Evolutionary conservation across 805 yeast genomes (phyloP), one percentile per base, ranked within the genome.

Genomic region (Sungouiozyma ichnusensis): DNA sequence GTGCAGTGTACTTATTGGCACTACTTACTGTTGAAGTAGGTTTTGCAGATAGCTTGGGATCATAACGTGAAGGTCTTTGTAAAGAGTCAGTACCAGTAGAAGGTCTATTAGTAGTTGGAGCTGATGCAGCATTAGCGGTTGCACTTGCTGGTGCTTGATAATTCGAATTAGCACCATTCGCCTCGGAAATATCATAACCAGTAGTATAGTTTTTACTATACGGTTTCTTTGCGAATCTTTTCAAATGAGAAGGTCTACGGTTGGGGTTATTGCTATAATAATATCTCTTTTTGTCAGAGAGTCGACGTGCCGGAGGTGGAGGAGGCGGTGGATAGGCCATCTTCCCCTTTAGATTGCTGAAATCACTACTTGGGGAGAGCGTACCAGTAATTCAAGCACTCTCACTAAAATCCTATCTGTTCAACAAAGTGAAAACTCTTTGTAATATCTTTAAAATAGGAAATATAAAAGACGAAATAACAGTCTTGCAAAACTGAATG

Each of bases 261-360:
- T 48, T 49, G 17, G 60, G 52, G 39, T 48, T 55, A 39, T 51
- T 53, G 8, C 52, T 48, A 36, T 58, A 60, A 39, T 58, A 57
- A 41, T 58, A 58, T 36, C 62, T 46, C 48, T 57, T 58, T 48
- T 58, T 57, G 17, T 57, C 62, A 32, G 42, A 27, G 33, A 41
- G n/a, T 16, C 51, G 38, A 32, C 48, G 45, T 11, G 49, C 40
- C 20, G 48, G 47, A 6, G 48, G 51, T 17, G 51, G 51, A 15
- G 49, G 42, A 20, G 48, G 47, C 7, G 48, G 51, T 15, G 51
- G 51, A 36, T 48, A 48, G 11, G 43, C 51, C 51, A 48, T 48
- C 36, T 38, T 39, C 2, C 16, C 20, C 8, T n/a, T 13, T 4
- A 20, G 29, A 3, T 16, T 17, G 7, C 18, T n/a, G n/a, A n/a